phyloP scores from a whole-genome alignment of 352 stramenopile genomes.

The Phytophthora brassicae region DNA sequence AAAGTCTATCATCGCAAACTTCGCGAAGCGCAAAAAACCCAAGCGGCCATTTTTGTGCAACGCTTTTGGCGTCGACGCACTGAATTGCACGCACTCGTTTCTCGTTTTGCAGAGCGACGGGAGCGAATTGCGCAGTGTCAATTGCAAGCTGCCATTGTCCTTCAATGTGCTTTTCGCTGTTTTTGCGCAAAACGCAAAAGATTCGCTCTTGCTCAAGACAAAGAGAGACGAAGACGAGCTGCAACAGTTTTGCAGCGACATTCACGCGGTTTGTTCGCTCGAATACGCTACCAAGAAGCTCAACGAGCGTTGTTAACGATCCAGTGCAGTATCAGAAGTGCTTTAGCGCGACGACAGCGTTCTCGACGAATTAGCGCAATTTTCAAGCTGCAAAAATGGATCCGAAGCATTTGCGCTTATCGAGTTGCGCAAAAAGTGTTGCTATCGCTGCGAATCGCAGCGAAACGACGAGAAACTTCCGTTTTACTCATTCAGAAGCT shows the following conservation, averaged over 20 bases:
- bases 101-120: constrained; percentile 53
- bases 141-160: constrained; percentile 27
- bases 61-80: constrained; percentile 48
- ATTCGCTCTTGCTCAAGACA: constrained; percentile 13
- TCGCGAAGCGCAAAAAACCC: constrained; percentile 21
- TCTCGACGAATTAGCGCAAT: constrained; percentile 9
- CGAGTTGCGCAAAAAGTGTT: constrained; percentile 29
- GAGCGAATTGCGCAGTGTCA: constrained; percentile 35
- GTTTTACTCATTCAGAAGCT: constrained; percentile 64
- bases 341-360: constrained; percentile 31
- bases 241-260: constrained; percentile 46
- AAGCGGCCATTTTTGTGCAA: constrained; percentile 46
- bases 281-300: constrained; percentile 17
- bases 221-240: constrained; percentile 24
- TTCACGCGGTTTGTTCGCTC: constrained; percentile 23
- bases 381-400: constrained; percentile 41
- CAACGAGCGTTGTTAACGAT: constrained; percentile 39
- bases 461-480: constrained; percentile 34
- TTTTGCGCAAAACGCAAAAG: constrained; percentile 19
- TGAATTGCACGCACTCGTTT: constrained; percentile 41
- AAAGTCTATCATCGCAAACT: constrained; percentile 23
- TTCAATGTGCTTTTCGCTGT: constrained; percentile 47
- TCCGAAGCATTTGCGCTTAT: constrained; percentile 28
- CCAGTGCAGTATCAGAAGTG: constrained; percentile 46
- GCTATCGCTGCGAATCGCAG: constrained; percentile 25